Evolutionary conservation across 495 filamentous ascomycete genomes (phyloP).

Genomic region (Hyaloscypha hepaticicola): DNA sequence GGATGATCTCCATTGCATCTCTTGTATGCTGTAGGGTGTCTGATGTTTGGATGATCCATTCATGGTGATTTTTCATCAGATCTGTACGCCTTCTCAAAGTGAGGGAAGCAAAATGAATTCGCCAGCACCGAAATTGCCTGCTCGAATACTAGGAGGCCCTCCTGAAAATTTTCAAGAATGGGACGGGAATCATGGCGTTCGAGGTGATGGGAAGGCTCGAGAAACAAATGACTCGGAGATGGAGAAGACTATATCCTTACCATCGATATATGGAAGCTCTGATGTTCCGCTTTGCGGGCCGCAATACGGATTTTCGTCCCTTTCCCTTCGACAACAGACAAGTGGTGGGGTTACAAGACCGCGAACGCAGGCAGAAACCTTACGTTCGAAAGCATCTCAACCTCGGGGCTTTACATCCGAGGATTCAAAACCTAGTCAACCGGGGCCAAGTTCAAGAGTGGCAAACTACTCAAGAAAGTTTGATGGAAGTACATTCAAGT

Average conservation of each 20-base stretch:
- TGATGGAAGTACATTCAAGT: no score
- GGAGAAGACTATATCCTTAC: not conserved
- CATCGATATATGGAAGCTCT: not conserved
- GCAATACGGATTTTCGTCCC: not conserved
- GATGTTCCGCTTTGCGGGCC: not conserved
- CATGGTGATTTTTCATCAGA: no score
- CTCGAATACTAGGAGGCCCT: not conserved
- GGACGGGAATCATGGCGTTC: not conserved
- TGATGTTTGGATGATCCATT: no score
- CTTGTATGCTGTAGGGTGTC: no score
- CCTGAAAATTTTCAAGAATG: not conserved
- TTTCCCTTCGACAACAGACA: not conserved
- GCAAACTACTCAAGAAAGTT: no score
- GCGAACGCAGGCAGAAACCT: not conserved
- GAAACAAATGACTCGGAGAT: not conserved
- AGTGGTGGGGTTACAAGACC: not conserved
- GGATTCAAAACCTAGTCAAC: no score
- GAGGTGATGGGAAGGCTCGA: not conserved
- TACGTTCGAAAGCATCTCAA: no score
- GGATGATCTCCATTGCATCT: no score
- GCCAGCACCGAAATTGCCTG: not conserved
- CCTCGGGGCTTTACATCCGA: no score
- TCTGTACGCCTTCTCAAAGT: no score
- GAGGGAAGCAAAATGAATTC: no score
- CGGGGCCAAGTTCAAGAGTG: no score